These are phyloP conservation scores for Kewa caespitosa DNA, from an alignment of 179 eudicot genomes.

Conservation along the genomic window DNA sequence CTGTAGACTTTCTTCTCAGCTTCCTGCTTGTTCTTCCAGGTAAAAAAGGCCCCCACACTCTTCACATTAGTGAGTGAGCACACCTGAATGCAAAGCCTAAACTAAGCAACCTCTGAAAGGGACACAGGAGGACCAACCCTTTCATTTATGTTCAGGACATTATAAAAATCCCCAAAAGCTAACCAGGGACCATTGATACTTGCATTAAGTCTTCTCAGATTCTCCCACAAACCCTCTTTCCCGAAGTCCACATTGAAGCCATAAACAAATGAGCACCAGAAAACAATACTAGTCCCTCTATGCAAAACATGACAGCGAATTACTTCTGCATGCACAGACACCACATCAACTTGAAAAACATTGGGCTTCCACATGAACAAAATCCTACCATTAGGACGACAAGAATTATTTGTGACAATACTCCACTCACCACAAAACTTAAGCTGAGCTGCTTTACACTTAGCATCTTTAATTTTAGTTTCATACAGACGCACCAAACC, in stretches of 20 bases:
- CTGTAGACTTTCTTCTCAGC: neutral
- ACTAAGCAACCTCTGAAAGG: neutral
- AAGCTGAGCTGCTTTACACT: neutral
- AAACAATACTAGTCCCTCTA: neutral
- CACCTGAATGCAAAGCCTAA: neutral
- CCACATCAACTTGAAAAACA: neutral
- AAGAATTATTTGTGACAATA: neutral
- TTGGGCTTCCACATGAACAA: neutral
- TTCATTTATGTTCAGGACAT: neutral
- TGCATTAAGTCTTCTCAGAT: neutral
- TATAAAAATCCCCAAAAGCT: neutral
- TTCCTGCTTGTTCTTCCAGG: neutral
- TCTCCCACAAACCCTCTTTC: neutral
- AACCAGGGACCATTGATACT: neutral
- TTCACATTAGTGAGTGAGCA: neutral
- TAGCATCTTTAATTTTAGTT: neutral
- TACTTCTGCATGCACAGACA: neutral
- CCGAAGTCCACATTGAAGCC: neutral
- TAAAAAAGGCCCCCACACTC: neutral
- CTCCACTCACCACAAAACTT: neutral
- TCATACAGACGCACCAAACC: neutral
- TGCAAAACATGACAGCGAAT: neutral
- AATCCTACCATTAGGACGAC: neutral
- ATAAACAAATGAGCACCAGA: neutral
- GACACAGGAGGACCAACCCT: neutral